Base-by-base conservation (phyloP, 441 rosid genomes). In the Pelargonium citronellum region DNA sequence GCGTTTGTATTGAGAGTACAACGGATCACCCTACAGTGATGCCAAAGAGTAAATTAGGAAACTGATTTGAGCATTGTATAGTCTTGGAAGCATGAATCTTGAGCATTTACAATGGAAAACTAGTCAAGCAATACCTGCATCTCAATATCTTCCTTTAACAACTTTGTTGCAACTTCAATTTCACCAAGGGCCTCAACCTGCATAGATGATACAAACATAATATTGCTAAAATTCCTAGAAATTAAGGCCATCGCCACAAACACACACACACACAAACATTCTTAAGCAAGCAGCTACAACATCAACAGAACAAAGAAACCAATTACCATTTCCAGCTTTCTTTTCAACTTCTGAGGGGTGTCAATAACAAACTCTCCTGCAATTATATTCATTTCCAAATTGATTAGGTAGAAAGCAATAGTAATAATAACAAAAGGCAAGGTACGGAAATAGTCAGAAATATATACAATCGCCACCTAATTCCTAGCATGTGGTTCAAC, bases 321-420 rank as follows among this genome's bases (percentile, higher is more conserved):
- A 71, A 70, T 85, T 82, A 91, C 97, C 96, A 91, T 87, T 85
- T 91, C 89, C 83, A 93, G 73, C 80, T 93, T 93, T 73, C 73
- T 74, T 84, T 91, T 91, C 77, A 93, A 83, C 85, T 86, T 93
- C 64, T 85, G 89, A 71, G 89, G 96, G 66, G 88, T 91, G 81
- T 91, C 89, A 47, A 93, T 91, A 76, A 89, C 83, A 84, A 93
- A 93, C 61, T 89, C 91, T 68, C 93, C 98, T 91, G 91, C 82
- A 79, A 82, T 64, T 75, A 71, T 49, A 71, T 73, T 58, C 49
- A 75, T 46, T 46, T 49, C 69, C 72, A 41, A 15, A 67, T 79
- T 64, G 73, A 71, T 46, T 60, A 13, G 30, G 17, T 46, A 22
- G 7, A 17, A 10, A 57, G 5, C 9, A 57, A 9, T 7, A 57